phyloP scores from a whole-genome alignment of 2,329 filamentous ascomycete genomes.

The Eutypa lata region DNA sequence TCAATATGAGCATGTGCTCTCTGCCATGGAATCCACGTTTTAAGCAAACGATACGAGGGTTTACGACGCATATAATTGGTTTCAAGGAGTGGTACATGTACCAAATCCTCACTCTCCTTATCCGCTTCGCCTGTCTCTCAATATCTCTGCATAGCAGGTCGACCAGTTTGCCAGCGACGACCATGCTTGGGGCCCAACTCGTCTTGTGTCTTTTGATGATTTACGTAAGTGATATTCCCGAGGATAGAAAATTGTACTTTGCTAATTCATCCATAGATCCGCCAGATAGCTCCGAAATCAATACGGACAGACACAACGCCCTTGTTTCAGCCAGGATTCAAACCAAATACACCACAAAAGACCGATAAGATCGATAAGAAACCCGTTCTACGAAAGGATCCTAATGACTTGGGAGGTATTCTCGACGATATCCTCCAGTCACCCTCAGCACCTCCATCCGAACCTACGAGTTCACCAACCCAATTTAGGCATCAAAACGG shows the following conservation, averaged over 20 bases:
- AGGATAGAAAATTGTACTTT: neutral
- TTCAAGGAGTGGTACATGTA: slow-evolving; percentile 64
- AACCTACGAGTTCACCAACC: neutral
- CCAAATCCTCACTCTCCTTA: slow-evolving; percentile 56
- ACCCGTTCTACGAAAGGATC: slow-evolving; percentile 32
- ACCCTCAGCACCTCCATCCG: slow-evolving; percentile 1
- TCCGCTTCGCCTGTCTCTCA: slow-evolving; percentile 50
- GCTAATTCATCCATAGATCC: slow-evolving; percentile 38
- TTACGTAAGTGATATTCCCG: slow-evolving; percentile 42
- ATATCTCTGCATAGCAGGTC: slow-evolving; percentile 38
- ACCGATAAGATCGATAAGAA: slow-evolving; percentile 16
- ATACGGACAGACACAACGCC: slow-evolving; percentile 57
- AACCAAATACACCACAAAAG: slow-evolving; percentile 18
- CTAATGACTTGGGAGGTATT: slow-evolving; percentile 21
- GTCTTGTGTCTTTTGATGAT: slow-evolving; percentile 51
- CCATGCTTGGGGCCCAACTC: slow-evolving; percentile 50
- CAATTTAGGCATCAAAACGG: neutral
- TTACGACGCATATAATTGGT: slow-evolving; percentile 56
- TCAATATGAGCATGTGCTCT: slow-evolving; percentile 48
- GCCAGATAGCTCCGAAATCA: slow-evolving; percentile 38
- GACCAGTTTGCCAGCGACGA: slow-evolving; percentile 34
- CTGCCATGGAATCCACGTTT: slow-evolving; percentile 70
- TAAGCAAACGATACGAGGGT: slow-evolving; percentile 57
- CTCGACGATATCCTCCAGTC: slow-evolving; percentile 26
- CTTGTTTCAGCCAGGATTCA: slow-evolving; percentile 40